phyloP scores from a whole-genome alignment of 352 stramenopile species.

The Globisporangium takayamanum region DNA sequence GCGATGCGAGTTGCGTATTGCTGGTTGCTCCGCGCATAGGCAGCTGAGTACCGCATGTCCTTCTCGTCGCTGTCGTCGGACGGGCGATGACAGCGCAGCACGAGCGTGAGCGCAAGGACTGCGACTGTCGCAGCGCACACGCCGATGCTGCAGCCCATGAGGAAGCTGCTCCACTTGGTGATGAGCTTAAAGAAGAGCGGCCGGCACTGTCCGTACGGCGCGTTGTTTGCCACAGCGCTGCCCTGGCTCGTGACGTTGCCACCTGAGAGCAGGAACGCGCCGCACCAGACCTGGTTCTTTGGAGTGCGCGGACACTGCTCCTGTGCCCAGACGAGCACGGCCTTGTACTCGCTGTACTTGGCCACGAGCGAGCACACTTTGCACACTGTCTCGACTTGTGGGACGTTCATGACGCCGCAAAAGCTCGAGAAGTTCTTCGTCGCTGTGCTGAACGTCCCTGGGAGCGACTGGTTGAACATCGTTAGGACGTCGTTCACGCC shows the following conservation, averaged over 20 bases:
- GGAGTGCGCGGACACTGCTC: slow-evolving; percentile 41
- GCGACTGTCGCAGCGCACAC: slow-evolving; percentile 38
- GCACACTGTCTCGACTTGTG: slow-evolving; percentile 46
- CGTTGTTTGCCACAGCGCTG: slow-evolving; percentile 31
- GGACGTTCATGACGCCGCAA: slow-evolving; percentile 34
- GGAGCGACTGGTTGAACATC: slow-evolving; percentile 46
- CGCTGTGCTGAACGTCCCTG: slow-evolving; percentile 29
- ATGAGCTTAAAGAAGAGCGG: slow-evolving; percentile 53
- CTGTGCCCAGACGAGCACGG: slow-evolving; percentile 62
- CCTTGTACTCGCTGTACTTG: slow-evolving; percentile 54
- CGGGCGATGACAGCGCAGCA: slow-evolving; percentile 37
- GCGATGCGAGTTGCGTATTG: neutral
- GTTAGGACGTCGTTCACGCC: slow-evolving; percentile 35
- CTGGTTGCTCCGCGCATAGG: slow-evolving; percentile 5
- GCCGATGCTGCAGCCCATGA: slow-evolving; percentile 51
- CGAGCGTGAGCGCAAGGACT: slow-evolving; percentile 49
- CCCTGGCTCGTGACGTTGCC: slow-evolving; percentile 14
- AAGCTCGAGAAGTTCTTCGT: slow-evolving; percentile 49
- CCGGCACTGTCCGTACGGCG: slow-evolving; percentile 68
- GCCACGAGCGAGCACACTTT: slow-evolving; percentile 43
- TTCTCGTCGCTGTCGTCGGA: slow-evolving; percentile 18
- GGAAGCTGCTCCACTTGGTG: slow-evolving; percentile 58
- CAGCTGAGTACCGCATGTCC: slow-evolving; percentile 1
- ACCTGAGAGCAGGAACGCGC: slow-evolving; percentile 41
- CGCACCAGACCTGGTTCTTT: slow-evolving; percentile 66